These are phyloP conservation scores for Suillus subluteus DNA, from an alignment of 768 basidiomycete genomes.

Conservation along the genomic window DNA sequence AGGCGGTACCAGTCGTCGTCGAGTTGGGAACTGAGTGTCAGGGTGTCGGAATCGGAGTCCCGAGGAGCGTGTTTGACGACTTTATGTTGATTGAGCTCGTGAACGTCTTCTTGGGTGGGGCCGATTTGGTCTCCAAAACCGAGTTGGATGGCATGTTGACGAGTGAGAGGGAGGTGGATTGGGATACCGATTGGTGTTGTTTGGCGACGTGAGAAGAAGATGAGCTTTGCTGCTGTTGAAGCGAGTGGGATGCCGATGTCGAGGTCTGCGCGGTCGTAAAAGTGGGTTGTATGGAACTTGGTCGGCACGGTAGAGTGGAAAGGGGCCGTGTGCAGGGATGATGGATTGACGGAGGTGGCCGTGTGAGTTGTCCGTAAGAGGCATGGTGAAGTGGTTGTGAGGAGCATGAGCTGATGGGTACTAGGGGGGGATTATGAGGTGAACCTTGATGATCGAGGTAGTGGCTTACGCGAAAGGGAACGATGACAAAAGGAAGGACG, in stretches of 20 bases:
- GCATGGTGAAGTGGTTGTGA: slow-evolving; percentile 60
- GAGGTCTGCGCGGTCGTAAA: slow-evolving; percentile 36
- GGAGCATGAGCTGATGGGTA: slow-evolving; percentile 65
- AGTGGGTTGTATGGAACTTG: slow-evolving; percentile 34
- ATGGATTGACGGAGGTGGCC: slow-evolving; percentile 27
- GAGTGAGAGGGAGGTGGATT: slow-evolving; percentile 36
- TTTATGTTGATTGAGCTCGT: slow-evolving; percentile 53
- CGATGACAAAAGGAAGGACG: slow-evolving; percentile 50
- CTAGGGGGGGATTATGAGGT: slow-evolving; percentile 27
- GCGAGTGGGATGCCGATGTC: slow-evolving; percentile 46
- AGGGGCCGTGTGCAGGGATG: slow-evolving; percentile 46
- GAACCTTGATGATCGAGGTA: not conserved
- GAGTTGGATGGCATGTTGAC: slow-evolving; percentile 32
- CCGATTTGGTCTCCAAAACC: slow-evolving; percentile 30
- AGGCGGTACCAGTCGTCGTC: slow-evolving; percentile 64
- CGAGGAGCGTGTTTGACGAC: slow-evolving; percentile 35
- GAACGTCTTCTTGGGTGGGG: slow-evolving; percentile 62
- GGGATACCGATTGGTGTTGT: slow-evolving; percentile 47
- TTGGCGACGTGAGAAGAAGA: slow-evolving; percentile 66
- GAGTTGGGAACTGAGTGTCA: slow-evolving; percentile 44
- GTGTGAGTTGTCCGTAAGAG: slow-evolving; percentile 38
- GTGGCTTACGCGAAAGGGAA: slow-evolving; percentile 50
- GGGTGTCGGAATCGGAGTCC: slow-evolving; percentile 28
- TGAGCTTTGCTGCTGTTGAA: slow-evolving; percentile 59
- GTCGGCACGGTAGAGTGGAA: slow-evolving; percentile 46